A percentile compares a stretch with the other conserved stretches of the same genome.
These are phyloP conservation scores for Mediolabrus comicus DNA, from an alignment of 108 stramenopile species.

Conservation along the genomic window DNA sequence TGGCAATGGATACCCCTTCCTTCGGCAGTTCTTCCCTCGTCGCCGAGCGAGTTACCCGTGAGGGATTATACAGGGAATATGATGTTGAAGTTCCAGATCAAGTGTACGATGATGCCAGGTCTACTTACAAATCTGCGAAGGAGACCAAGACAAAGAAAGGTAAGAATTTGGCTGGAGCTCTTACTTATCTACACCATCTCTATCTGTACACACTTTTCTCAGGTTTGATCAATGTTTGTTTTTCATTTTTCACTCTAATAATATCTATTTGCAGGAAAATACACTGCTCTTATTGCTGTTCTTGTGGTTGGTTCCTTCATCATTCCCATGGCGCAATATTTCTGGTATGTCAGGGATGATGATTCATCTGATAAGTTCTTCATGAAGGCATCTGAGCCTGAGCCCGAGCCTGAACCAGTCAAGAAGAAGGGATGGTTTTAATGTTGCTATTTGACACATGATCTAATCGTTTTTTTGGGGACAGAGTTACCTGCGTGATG, in stretches of 20 bases:
- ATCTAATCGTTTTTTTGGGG: neutral
- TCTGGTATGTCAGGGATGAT: slow-evolving; percentile 94
- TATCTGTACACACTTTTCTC: slow-evolving; percentile 4
- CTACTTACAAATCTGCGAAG: slow-evolving; percentile 84
- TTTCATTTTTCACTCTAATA: neutral
- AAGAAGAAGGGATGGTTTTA: slow-evolving; percentile 79
- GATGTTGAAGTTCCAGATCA: slow-evolving; percentile 76
- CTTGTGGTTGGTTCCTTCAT: slow-evolving; percentile 94
- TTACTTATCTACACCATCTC: slow-evolving; percentile 53
- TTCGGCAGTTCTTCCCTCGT: slow-evolving; percentile 64
- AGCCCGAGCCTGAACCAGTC: slow-evolving; percentile 49
- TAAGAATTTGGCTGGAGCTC: slow-evolving; percentile 47
- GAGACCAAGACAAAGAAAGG: slow-evolving; percentile 92
- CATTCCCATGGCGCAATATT: slow-evolving; percentile 98
- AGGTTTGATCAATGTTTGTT: neutral
- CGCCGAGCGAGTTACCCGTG: slow-evolving; percentile 69
- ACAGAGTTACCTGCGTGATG: neutral
- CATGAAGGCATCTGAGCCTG: slow-evolving; percentile 43
- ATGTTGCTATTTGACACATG: neutral
- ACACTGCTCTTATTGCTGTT: slow-evolving; percentile 89
- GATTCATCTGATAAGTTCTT: slow-evolving; percentile 86
- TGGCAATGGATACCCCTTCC: slow-evolving; percentile 34
- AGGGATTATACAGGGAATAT: slow-evolving; percentile 84
- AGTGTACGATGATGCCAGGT: slow-evolving; percentile 72
- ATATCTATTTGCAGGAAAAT: slow-evolving; percentile 72